A percentile compares a stretch with the other conserved stretches of the same genome.
Evolutionary conservation across 805 yeast genomes (phyloP).

Genomic region (Metschnikowia proteae): DNA sequence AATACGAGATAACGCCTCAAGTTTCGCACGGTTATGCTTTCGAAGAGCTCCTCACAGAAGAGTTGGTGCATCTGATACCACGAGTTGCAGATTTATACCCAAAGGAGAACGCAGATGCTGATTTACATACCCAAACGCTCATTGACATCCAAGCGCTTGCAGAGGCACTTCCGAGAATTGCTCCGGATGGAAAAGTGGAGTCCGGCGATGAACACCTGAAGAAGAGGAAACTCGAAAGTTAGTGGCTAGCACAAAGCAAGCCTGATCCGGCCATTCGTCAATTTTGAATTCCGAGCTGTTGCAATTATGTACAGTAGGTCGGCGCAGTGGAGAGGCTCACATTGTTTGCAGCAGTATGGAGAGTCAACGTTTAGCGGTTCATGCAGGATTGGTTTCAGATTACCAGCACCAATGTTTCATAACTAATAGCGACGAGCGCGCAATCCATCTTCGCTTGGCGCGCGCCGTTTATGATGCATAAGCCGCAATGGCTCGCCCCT

Average conservation of each 20-base stretch:
- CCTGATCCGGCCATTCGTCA: too few species aligned
- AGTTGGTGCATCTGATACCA: conserved; percentile 6
- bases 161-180: conserved; percentile 9
- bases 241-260: neutral
- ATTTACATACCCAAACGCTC: neutral
- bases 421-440: too few species aligned
- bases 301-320: too few species aligned
- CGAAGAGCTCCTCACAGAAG: conserved; percentile 2
- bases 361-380: too few species aligned
- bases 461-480: neutral
- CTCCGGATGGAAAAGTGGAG: conserved; percentile 4
- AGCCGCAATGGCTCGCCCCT: neutral
- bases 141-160: conserved; percentile 3
- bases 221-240: conserved; percentile 9
- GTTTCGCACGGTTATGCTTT: conserved; percentile 7
- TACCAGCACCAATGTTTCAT: too few species aligned
- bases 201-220: conserved; percentile 5
- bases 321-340: too few species aligned
- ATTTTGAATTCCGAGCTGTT: too few species aligned
- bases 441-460: neutral
- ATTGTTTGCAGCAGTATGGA: too few species aligned
- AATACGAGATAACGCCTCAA: conserved; percentile 13
- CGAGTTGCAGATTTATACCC: conserved; percentile 7
- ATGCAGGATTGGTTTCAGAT: neutral
- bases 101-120: neutral